Conservation (phyloP, 371 early-diverging fungal genomes). For the Catenaria anguillulae region DNA sequence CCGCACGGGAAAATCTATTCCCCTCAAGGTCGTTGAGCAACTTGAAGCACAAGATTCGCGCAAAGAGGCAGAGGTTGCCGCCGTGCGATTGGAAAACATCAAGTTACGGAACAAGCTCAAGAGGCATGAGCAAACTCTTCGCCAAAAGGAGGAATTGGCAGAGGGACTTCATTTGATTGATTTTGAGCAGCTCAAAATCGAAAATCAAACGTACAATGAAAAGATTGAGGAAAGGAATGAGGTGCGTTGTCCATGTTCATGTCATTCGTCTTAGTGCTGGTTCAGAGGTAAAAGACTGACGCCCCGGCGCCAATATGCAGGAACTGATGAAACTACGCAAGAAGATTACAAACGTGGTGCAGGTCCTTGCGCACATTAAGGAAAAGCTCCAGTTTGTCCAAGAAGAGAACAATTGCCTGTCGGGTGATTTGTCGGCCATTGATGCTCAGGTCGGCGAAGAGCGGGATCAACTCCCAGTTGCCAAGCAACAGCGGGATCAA, state of each 20-base stretch:
- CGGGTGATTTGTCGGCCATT: conserved; percentile 15
- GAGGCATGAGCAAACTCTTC: conserved; percentile 24
- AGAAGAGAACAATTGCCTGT: conserved; percentile 19
- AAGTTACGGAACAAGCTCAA: conserved; percentile 29
- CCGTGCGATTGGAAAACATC: conserved; percentile 32
- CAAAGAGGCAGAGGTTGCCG: conserved; percentile 31
- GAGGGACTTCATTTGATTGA: conserved; percentile 42
- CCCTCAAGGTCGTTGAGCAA: conserved; percentile 22
- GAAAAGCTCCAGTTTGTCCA: conserved; percentile 36
- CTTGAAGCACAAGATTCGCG: conserved; percentile 23
- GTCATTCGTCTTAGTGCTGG: not conserved
- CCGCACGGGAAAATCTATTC: conserved; percentile 26
- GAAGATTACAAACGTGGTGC: conserved; percentile 36
- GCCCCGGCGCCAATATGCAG: conserved; percentile 9
- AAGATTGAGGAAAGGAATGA: conserved; percentile 42
- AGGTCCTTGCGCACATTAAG: conserved; percentile 37
- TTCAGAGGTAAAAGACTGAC: no score
- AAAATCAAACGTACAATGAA: conserved; percentile 38
- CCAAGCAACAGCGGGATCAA: conserved; percentile 23
- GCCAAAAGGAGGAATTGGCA: conserved; percentile 39
- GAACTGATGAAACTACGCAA: conserved; percentile 36
- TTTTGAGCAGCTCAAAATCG: conserved; percentile 43
- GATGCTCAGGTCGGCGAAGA: conserved; percentile 22
- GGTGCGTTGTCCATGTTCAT: conserved; percentile 14
- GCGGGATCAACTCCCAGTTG: conserved; percentile 25